phyloP scores from a whole-genome alignment of 495 filamentous ascomycete genomes.

The Penicillium steckii region DNA sequence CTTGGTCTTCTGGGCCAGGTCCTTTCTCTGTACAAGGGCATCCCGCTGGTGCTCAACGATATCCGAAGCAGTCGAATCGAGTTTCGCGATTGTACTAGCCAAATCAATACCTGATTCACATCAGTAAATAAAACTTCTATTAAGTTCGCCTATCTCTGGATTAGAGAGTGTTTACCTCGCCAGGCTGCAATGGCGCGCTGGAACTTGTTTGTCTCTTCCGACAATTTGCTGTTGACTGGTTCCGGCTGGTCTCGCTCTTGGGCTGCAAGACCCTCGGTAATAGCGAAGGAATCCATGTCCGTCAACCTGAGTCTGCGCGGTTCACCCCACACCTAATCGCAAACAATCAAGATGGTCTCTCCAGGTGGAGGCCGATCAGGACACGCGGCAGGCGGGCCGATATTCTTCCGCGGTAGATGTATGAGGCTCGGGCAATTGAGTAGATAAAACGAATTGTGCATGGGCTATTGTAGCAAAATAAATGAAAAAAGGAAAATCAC shows the following conservation, averaged over 20 bases:
- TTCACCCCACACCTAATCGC: conserved; percentile 31
- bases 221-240: conserved; percentile 27
- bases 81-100: conserved; percentile 76
- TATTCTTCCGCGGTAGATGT: conserved; percentile 23
- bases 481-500: not conserved
- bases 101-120: conserved; percentile 74
- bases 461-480: not conserved
- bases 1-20: conserved; percentile 97
- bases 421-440: not conserved
- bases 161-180: conserved; percentile 64
- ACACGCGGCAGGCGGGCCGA: conserved; percentile 33
- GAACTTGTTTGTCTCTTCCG: conserved; percentile 80
- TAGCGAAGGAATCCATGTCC: conserved; percentile 46
- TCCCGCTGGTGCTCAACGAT: conserved; percentile 90
- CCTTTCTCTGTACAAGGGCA: conserved; percentile 89
- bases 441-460: not conserved
- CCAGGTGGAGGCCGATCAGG: conserved; percentile 19
- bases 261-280: conserved; percentile 42
- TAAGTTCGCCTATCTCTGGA: not conserved
- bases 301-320: conserved; percentile 15
- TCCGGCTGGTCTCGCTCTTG: conserved; percentile 30
- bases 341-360: conserved; percentile 13
- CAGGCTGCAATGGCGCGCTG: conserved; percentile 93
- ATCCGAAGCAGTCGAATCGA: conserved; percentile 90
- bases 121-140: not conserved